A percentile compares a stretch with the other conserved stretches of the same genome.
Conservation (phyloP, 2,329 filamentous ascomycete genomes). For the Fusarium brevicatenulatum region DNA sequence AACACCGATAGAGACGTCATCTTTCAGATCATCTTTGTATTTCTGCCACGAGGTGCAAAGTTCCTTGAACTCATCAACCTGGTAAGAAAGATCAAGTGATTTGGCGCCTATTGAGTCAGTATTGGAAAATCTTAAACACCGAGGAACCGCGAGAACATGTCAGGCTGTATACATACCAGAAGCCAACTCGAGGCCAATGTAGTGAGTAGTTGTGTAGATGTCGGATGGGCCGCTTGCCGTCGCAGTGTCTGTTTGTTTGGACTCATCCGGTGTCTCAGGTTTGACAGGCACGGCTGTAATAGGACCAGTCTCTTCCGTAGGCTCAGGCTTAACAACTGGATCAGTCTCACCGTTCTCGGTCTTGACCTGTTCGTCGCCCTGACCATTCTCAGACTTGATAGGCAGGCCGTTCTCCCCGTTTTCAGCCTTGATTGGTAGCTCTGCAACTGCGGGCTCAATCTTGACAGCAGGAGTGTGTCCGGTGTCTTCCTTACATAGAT, state of each 20-base stretch:
- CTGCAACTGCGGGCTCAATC: constrained; percentile 25
- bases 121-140: neutral
- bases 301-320: constrained; percentile 47
- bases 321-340: neutral
- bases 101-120: constrained; percentile 66
- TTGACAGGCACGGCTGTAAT: constrained; percentile 27
- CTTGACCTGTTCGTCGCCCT: constrained; percentile 46
- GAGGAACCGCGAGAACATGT: neutral
- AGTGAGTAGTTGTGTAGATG: constrained; percentile 91
- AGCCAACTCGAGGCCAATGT: constrained; percentile 85
- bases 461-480: constrained; percentile 50
- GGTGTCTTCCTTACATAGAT: constrained; percentile 52
- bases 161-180: constrained; percentile 67
- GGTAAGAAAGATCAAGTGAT: constrained; percentile 79
- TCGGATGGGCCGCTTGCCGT: constrained; percentile 44
- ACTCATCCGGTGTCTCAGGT: constrained; percentile 15
- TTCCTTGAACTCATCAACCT: constrained; percentile 88
- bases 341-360: constrained; percentile 50
- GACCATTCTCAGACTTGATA: constrained; percentile 52
- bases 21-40: constrained; percentile 77
- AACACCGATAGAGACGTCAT: constrained; percentile 72
- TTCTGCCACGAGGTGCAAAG: constrained; percentile 80
- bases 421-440: constrained; percentile 55
- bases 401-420: constrained; percentile 54
- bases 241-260: constrained; percentile 14